These are phyloP conservation scores for Lagenaria siceraria DNA, from an alignment of 306 rosid species.

Conservation along the genomic window DNA sequence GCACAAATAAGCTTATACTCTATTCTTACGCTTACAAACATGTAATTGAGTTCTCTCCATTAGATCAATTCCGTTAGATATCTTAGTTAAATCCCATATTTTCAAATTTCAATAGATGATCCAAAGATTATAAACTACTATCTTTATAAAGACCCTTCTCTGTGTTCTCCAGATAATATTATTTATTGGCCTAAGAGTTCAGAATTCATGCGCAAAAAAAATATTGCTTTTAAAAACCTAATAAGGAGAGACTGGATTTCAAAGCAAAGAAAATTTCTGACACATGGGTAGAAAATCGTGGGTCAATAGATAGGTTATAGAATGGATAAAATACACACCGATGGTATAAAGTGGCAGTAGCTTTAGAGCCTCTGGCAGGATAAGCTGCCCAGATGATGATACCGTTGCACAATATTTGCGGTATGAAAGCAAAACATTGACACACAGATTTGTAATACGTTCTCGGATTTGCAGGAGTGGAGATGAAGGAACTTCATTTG, in stretches of 20 bases:
- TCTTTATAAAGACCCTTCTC: neutral
- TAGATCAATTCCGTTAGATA: neutral
- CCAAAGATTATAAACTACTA: neutral
- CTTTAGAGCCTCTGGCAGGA: conserved; percentile 98
- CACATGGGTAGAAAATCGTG: neutral
- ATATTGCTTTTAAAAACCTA: neutral
- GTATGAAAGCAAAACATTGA: conserved; percentile 70
- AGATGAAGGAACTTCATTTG: conserved; percentile 63
- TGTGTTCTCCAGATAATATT: neutral
- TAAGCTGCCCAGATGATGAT: conserved; percentile 93
- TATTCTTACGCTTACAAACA: neutral
- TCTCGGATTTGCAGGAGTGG: conserved; percentile 76
- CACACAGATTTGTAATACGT: conserved; percentile 79
- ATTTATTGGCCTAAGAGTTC: neutral
- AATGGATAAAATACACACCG: conserved; percentile 29
- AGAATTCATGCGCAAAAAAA: neutral
- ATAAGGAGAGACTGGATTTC: neutral
- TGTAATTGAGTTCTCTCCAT: neutral
- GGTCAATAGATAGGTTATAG: neutral
- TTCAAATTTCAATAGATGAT: neutral
- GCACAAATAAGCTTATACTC: neutral
- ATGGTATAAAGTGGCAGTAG: conserved; percentile 89
- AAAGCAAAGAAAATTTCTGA: neutral
- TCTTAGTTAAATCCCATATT: neutral
- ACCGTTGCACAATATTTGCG: conserved; percentile 96